Evolutionary conservation across 176 grass and related monocot species (phyloP).

Genomic region (Oryza australiensis): DNA sequence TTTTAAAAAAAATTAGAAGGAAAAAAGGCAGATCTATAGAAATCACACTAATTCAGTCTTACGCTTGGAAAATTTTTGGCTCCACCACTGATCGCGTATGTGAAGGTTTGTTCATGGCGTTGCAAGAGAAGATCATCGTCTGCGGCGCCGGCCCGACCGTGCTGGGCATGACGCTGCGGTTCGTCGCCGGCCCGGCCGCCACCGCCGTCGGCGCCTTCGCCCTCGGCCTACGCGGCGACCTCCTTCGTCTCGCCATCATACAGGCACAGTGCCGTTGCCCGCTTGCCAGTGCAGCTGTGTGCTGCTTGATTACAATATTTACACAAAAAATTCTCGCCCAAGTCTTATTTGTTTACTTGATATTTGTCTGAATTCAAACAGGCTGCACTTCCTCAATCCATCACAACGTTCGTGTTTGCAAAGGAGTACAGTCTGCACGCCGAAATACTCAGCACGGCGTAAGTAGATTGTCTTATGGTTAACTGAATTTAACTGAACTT

Average conservation of each 20-base stretch:
- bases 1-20: no score
- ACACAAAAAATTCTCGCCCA: no score
- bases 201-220: slow-evolving; percentile 45
- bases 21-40: no score
- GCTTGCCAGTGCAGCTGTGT: no score
- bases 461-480: slow-evolving; percentile 4
- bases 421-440: slow-evolving; percentile 80
- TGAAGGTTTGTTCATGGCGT: slow-evolving; percentile 95
- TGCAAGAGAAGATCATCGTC: slow-evolving; percentile 75
- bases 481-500: background rate
- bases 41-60: no score
- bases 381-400: slow-evolving; percentile 79
- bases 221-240: slow-evolving; percentile 59
- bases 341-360: no score
- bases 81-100: no score
- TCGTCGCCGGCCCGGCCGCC: slow-evolving; percentile 62
- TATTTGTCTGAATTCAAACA: slow-evolving; percentile 7
- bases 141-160: slow-evolving; percentile 52
- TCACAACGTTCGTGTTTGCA: slow-evolving; percentile 75
- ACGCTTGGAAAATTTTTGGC: no score
- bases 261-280: no score
- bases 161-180: slow-evolving; percentile 69
- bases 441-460: slow-evolving; percentile 79
- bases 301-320: background rate
- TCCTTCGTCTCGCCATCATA: slow-evolving; percentile 73